Evolutionary conservation across 2,329 filamentous ascomycete species (phyloP).

Genomic region (Beauveria rudraprayagi): DNA sequence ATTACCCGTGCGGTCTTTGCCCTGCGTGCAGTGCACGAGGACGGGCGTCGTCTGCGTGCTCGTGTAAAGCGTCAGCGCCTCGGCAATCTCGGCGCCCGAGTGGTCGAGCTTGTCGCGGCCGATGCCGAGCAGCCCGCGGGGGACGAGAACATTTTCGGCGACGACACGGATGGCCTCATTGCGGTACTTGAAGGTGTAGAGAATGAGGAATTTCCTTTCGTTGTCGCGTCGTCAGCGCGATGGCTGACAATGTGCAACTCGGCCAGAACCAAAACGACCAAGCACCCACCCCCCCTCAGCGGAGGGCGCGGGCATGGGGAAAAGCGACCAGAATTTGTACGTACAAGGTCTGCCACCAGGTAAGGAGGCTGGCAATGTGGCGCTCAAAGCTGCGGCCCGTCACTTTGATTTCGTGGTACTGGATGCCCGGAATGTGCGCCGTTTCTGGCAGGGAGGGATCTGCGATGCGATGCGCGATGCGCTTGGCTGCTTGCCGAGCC

Average conservation of each 20-base stretch:
- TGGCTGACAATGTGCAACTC: too few relatives aligned
- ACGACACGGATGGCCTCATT: constrained; percentile 63
- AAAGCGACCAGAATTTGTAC: constrained; percentile 13
- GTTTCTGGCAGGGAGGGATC: constrained; percentile 46
- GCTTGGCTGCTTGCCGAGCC: constrained; percentile 57
- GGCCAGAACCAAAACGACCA: too few relatives aligned
- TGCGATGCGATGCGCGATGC: constrained; percentile 31
- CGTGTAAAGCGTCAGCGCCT: constrained; percentile 24
- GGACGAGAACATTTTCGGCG: constrained; percentile 60
- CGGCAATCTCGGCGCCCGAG: constrained; percentile 53
- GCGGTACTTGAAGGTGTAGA: constrained; percentile 60
- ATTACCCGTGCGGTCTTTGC: constrained; percentile 61
- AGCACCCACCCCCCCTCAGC: too few relatives aligned
- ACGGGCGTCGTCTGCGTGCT: constrained; percentile 45
- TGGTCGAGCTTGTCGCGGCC: constrained; percentile 61
- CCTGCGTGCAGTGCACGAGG: constrained; percentile 78
- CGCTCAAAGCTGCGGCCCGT: constrained; percentile 65
- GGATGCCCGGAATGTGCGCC: constrained; percentile 53
- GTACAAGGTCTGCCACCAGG: constrained; percentile 58
- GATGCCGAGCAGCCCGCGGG: constrained; percentile 62
- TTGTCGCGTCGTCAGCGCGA: too few relatives aligned
- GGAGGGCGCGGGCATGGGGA: not conserved
- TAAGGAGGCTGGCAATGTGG: constrained; percentile 58
- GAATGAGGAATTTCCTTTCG: constrained; percentile 38
- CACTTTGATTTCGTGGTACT: constrained; percentile 61